Evolutionary conservation across 1,284 basidiomycete genomes (phyloP).

Genomic region (Papiliotrema fonsecae): DNA sequence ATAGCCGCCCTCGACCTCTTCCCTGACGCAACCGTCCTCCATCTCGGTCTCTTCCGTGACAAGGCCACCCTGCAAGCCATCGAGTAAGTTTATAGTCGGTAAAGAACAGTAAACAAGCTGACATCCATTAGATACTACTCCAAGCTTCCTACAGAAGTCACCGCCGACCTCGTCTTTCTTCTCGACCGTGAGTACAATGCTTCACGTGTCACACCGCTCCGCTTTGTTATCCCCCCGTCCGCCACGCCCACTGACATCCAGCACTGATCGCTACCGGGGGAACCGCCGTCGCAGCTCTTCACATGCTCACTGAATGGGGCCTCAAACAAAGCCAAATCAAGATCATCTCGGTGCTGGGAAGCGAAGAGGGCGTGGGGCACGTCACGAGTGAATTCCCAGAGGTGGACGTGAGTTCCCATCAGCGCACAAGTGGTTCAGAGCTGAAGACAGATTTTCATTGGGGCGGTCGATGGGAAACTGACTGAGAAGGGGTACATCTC

Average conservation of each 20-base stretch:
- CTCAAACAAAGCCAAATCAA: conserved; percentile 64
- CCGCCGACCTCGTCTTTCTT: conserved; percentile 76
- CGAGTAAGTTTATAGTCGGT: conserved; percentile 60
- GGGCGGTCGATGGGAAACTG: conserved; percentile 68
- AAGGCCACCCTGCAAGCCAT: conserved; percentile 86
- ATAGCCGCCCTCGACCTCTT: conserved; percentile 65
- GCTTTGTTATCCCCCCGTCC: conserved; percentile 5
- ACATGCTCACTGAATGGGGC: conserved; percentile 84
- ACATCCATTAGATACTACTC: conserved; percentile 73
- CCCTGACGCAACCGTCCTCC: conserved; percentile 81
- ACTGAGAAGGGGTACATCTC: conserved; percentile 70
- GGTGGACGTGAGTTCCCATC: conserved; percentile 61
- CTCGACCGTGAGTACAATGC: conserved; percentile 58
- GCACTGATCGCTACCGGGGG: conserved; percentile 87
- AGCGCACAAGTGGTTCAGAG: not conserved
- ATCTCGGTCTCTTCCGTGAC: conserved; percentile 85
- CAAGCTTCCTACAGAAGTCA: conserved; percentile 72
- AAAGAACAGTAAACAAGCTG: conserved; percentile 3
- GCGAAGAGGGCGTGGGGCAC: conserved; percentile 64
- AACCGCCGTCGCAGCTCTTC: conserved; percentile 79
- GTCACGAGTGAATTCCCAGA: conserved; percentile 67
- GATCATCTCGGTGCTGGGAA: conserved; percentile 76
- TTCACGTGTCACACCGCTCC: not conserved
- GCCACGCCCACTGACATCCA: conserved; percentile 4
- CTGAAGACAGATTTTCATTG: conserved; percentile 61